Evolutionary conservation across 257 asterid species (phyloP), one percentile per base, ranked within the genome.

Genomic region (Nicotiana knightiana): DNA sequence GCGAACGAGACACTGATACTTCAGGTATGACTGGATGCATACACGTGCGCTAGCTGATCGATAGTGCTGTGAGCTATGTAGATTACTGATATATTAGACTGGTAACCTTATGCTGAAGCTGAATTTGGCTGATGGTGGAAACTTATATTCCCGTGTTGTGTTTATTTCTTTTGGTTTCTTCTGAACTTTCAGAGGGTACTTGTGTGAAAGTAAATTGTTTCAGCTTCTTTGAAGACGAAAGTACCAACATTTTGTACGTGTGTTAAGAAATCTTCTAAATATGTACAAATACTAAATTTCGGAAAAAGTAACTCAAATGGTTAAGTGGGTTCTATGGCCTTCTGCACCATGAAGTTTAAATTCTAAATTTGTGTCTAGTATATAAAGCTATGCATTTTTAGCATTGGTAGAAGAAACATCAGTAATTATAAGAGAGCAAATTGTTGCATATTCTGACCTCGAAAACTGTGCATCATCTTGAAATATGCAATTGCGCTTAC

Each of bases 1-100:
- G 79, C 87, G 92, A 70, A 79, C 97, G 3, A 91, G 97, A 88
- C 59, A 92, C 85, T 91, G 87, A 92, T 65, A 15, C 67, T 71
- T 24, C 79, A 58, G 57, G 67, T 32, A 30, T 12, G 66, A 55
- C 82, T 55, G 58, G 46, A 26, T 58, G 73, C 11, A 62, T 77
- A 21, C 39, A 39, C 53, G 30, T 54, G 48, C 73, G 58, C 10
- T 54, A 58, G 67, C 39, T n/a, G 26, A 54, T 37, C 5, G 37
- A 64, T 39, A 24, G 71, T 78, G 79, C 39, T 53, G 32, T 66
- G 58, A 55, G 82, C 61, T 16, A 9, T 75, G 51, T 75, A 28
- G 53, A 24, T 6, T 48, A 3, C 28, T 26, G 46, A 24, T 75
- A 24, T 57, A 79, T 75, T 75, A 37, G 53, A 75, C 63, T 75